Evolutionary conservation across 805 yeast species (phyloP).

Genomic region (Candida odintsovae): DNA sequence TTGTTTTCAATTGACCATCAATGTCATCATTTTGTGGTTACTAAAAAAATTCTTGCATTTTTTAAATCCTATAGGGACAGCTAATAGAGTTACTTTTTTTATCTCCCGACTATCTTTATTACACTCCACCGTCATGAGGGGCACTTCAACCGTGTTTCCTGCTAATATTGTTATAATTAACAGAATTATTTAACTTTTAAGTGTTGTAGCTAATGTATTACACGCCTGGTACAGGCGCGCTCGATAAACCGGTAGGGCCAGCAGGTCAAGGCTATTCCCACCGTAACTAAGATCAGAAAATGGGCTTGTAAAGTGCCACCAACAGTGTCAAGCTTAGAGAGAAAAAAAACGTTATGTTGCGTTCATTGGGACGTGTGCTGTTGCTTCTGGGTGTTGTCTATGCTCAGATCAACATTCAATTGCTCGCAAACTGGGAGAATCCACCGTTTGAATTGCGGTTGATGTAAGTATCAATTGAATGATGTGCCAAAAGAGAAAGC

Average conservation of each 20-base stretch:
- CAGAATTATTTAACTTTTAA: not conserved
- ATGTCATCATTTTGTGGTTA: not conserved
- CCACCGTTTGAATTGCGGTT: constrained; percentile 23
- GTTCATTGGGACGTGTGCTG: not conserved
- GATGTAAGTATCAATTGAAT: constrained; percentile 14
- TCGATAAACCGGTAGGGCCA: not conserved
- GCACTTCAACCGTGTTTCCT: not conserved
- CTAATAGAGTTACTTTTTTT: not conserved
- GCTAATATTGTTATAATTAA: not conserved
- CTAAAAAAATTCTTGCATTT: not conserved
- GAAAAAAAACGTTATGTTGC: not conserved
- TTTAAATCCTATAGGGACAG: not conserved
- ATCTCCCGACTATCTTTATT: not conserved
- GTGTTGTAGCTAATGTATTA: no score
- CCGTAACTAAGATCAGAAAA: not conserved
- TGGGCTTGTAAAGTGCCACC: not conserved
- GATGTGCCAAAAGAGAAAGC: not conserved
- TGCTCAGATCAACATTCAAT: constrained; percentile 17
- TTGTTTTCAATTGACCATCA: not conserved
- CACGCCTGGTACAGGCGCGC: no score
- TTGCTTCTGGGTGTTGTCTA: not conserved
- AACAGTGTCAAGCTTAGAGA: not conserved
- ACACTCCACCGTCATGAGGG: not conserved
- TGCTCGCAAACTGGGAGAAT: constrained; percentile 24
- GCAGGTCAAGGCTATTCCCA: not conserved